Evolutionary conservation across 441 rosid species (phyloP), one percentile per base, ranked within the genome.

Genomic region (Eruca vesicaria): DNA sequence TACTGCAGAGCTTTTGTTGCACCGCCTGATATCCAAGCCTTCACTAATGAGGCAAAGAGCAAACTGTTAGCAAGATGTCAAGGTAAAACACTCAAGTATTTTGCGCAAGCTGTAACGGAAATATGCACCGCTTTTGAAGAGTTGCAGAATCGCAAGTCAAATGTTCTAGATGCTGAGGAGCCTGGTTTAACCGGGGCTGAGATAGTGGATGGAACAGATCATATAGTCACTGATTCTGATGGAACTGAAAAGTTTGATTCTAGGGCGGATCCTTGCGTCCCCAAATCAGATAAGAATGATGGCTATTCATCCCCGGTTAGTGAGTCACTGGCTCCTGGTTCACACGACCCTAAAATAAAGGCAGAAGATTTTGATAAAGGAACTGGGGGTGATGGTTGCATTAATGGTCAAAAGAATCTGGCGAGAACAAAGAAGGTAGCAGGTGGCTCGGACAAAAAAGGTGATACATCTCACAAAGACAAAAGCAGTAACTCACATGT

Each of bases 1-100:
- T 35, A 69, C 59, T 78, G 80, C 96, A 96, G 99, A 81, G 99
- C 93, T 78, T 96, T 90, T 84, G 95, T 96, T 84, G 87, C 94
- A 10, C 90, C 97, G 4, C 82, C 79, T 70, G 97, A 96, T 87
- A 90, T 94, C 53, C 96, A 90, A 82, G 86, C 85, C 55, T 96
- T 96, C 78, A 94, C 89, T 75, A 82, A 80, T 81, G 98, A 96
- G 78, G 78, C 90, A 29, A 94, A 90, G 91, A 83, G 62, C 80
- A 94, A 91, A 77, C 80, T 96, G 81, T 77, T 79, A 12, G 88
- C 86, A 73, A 84, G 88, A 73, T 87, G 91, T 81, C 90, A 88
- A 76, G 87, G 88, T 76, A 94, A 90, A 86, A 81, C 90, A 50
- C 84, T 76, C 55, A 94, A 87, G 83, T 75, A 72, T 77, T 96